Evolutionary conservation across 108 stramenopile species (phyloP), one percentile per base, ranked within the genome.

Genomic region (Cyclotella sp.): DNA sequence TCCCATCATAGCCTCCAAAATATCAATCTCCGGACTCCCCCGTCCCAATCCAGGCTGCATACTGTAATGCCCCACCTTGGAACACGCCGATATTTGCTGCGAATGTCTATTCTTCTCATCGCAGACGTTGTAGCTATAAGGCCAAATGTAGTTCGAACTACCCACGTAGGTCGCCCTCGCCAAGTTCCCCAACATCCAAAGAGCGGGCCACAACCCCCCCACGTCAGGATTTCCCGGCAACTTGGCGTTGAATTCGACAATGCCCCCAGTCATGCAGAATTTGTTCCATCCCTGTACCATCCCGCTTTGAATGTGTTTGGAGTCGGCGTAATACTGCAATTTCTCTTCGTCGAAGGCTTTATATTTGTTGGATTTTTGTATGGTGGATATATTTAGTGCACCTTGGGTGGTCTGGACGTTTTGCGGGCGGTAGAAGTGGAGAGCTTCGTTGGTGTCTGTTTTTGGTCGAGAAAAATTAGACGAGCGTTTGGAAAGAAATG

Each of bases 271-370:
- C 55, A 94, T 82, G 76, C 96, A 97, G 78, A 97, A 97, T 78
- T 97, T 97, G 68, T 95, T 93, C 96, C 96, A 97, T 22, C 92
- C 85, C 78, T 97, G 96, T 9, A 97, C 66, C 92, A 95, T 93
- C 0, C 83, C 92, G 12, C 89, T 86, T 84, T 92, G 91, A 16
- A 93, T 71, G 70, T 89, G 77, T 79, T 95, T 95, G 66, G 83
- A 78, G 69, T 90, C 90, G 21, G 75, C 76, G 73, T 85, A 93
- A 51, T 84, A 91, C 55, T 85, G 86, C 40, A 89, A 84, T n/a
- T 77, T 89, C n/a, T 90, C 78, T 78, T 93, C 94, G 68, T 95
- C 84, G 77, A 91, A 92, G 39, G 92, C 91, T 77, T 84, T 86
- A 72, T 93, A 95, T 28, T 61, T 63, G 54, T 93, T 95, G 9